Evolutionary conservation across 139 green algal genomes (phyloP), one percentile per base, ranked within the genome.

Genomic region (Picocystis salinarum): DNA sequence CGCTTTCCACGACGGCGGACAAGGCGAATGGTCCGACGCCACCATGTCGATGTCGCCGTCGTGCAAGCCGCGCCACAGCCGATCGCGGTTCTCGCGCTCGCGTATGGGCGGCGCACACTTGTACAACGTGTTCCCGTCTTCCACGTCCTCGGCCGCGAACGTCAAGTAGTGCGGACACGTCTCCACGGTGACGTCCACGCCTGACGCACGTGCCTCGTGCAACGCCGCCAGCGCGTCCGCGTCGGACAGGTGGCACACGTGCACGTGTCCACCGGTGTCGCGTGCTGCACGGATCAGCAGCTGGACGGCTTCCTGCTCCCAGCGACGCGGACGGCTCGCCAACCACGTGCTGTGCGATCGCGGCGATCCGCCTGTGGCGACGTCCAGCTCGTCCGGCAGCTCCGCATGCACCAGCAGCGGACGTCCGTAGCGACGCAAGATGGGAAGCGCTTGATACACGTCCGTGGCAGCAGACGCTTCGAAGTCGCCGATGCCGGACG

Each of bases 81-180:
- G 36, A 9, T 60, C 42, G 13, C 50, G 59, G 62, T 93, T 94
- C 17, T 48, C 51, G 0, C 22, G 39, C 6, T 53, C 54, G 0
- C 84, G 52, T 9, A 71, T 73, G 1, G 81, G 81, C 23, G 81
- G 81, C 12, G 69, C 66, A 42, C 86, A 96, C 67, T 96, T 96
- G 53, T 70, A 83, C 46, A 54, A 45, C 6, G 80, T 93, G 5
- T 56, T 46, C 2, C 75, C 75, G 11, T 77, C 46, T 3, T 65
- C 40, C 11, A 95, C 58, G 1, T 62, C 39, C 51, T 91, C 75
- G 1, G 73, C 50, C 1, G 39, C 40, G 59, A 95, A 96, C n/a
- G 44, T 63, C 12, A 96, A 68, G 66, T 93, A 92, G 69, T 96
- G 86, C 0, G 88, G 61, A 41, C 70, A 91, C 1, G 80, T 92